These are phyloP conservation scores for Vitis rotundifolia DNA, from an alignment of 164 flowering plant species.

Conservation along the genomic window DNA sequence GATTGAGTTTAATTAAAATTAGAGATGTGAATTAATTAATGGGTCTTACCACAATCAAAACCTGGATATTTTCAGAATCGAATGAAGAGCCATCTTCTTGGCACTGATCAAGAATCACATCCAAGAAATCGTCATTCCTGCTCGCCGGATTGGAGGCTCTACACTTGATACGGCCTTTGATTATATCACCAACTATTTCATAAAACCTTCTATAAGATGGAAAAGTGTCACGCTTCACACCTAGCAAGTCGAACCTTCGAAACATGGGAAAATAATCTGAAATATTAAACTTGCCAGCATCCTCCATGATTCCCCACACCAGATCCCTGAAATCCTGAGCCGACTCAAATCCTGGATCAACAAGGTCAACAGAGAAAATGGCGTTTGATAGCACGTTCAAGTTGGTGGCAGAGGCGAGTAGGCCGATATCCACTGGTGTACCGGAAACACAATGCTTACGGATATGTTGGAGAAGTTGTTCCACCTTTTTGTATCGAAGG, in stretches of 20 bases:
- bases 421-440: slow-evolving; percentile 25
- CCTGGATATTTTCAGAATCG: no score
- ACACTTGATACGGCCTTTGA: not conserved
- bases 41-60: no score
- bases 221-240: not conserved
- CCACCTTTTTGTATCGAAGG: no score
- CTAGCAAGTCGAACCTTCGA: not conserved
- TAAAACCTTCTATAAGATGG: not conserved
- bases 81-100: no score
- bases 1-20: no score
- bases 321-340: not conserved
- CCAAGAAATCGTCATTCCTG: no score
- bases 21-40: no score
- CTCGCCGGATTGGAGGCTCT: no score
- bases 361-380: slow-evolving; percentile 29
- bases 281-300: not conserved
- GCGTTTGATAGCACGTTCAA: slow-evolving; percentile 29
- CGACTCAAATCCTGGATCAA: slow-evolving; percentile 4
- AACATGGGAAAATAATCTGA: slow-evolving; percentile 5
- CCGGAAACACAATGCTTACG: slow-evolving; percentile 11
- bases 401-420: slow-evolving; percentile 17
- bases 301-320: not conserved
- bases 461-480: no score
- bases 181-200: not conserved
- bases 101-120: no score